Percentiles rank a stretch among this genome's conserved stretches.
These are phyloP conservation scores for Groenewaldozyma salmanticensis DNA, from an alignment of 805 yeast species.

Conservation along the genomic window DNA sequence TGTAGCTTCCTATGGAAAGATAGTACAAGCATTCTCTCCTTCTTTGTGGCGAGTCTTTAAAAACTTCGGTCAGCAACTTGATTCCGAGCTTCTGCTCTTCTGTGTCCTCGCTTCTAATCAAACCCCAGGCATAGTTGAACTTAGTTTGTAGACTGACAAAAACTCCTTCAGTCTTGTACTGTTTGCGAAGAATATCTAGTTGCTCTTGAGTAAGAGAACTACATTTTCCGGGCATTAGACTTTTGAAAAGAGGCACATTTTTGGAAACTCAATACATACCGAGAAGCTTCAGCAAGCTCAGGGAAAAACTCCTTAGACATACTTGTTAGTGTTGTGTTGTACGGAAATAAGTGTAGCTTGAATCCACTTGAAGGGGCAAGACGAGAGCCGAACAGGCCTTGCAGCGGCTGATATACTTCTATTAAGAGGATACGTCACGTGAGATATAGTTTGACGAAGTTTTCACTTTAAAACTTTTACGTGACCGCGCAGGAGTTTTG, in stretches of 20 bases:
- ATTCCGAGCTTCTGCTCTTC: conserved; percentile 73
- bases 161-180: conserved; percentile 73
- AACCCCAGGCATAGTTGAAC: conserved; percentile 95
- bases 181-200: conserved; percentile 62
- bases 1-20: conserved; percentile 76
- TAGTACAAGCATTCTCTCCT: conserved; percentile 87
- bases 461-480: no score
- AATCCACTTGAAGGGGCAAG: no score
- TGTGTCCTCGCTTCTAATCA: conserved; percentile 58
- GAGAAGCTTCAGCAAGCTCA: background rate
- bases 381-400: no score
- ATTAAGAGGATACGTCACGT: no score
- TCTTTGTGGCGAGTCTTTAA: conserved; percentile 68
- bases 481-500: no score
- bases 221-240: no score
- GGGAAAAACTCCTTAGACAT: background rate
- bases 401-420: no score
- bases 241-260: conserved; percentile 18
- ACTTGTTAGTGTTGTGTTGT: background rate
- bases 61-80: conserved; percentile 47
- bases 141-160: conserved; percentile 70
- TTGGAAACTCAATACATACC: background rate
- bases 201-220: conserved; percentile 62
- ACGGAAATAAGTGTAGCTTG: no score
- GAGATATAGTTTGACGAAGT: no score